Base-by-base conservation (phyloP, 164 flowering plant species). In the Vitis labrusca region DNA sequence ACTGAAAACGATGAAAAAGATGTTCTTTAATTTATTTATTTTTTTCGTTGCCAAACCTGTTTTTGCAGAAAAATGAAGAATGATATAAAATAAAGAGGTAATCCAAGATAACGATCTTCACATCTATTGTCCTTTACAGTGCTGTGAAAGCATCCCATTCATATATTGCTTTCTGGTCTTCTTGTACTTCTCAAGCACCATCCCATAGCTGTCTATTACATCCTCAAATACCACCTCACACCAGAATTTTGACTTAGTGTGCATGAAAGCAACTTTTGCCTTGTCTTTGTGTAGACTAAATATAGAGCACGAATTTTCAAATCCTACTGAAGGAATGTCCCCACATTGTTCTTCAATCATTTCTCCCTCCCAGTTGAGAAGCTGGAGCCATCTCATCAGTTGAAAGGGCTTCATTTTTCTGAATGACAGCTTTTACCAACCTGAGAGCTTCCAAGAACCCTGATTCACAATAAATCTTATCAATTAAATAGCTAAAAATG, bases 141-240 rank as follows among this genome's bases (percentile, higher is more conserved):
- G 96, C 70, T 89, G 73, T 1, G 91, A 80, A 64, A 89, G 84
- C 94, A 91, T 91, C 68, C 92, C 97, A 77, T 78, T 78, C 78
- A 68, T 80, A 66, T 86, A 88, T 61, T 91, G 89, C 71, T 76
- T 82, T 75, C 97, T 83, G 59, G 73, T 76, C 48, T 74, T 79
- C 74, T 60, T 86, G 74, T 88, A 91, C 74, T 82, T 88, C 68
- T 68, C 80, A 50, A 83, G 85, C 70, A 89, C 64, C 66, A 65
- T 63, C 63, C 47, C 71, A 54, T 78, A 86, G 70, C 68, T 69
- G 62, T 66, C 72, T 59, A 69, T 62, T 5, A 61, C 85, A 77
- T 83, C 81, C 65, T 77, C 83, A 76, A 78, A 86, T 62, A 62
- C 55, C 9, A 81, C 74, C 32, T 78, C 84, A 19, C 59, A 63